Base-by-base conservation (phyloP, 2,329 filamentous ascomycete species). In the Fusarium luffae region DNA sequence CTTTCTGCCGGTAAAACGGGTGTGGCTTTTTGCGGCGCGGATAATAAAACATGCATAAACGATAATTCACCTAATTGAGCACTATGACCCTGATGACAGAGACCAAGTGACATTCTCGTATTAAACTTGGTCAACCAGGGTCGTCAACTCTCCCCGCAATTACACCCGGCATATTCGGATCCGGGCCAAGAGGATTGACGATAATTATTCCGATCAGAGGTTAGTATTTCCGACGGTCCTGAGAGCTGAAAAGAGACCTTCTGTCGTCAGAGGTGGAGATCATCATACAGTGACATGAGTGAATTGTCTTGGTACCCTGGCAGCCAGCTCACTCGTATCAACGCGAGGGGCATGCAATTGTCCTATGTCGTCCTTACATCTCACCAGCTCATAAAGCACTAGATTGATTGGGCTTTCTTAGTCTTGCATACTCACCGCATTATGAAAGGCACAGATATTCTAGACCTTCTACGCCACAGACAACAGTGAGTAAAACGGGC, bases 101-200 rank as follows among this genome's bases (percentile, higher is more conserved):
- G 28, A 13, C 42, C 19, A n/a, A 16, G n/a, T 32, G 41, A 37
- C 25, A 9, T 21, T 21, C 54, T 69, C 62, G 67, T 70, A 59
- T 69, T 44, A 18, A 34, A 28, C n/a, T 14, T 44, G 23, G 46
- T 50, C 47, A 27, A 23, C n/a, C 16, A 49, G 25, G 51, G 55
- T 23, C 60, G 65, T 46, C 32, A 44, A 44, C 27, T 27, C 21
- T n/a, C 68, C 61, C 68, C 54, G 59, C 63, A 69, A 68, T 49
- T 51, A 6, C 32, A 23, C 21, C 37, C 59, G 44, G 63, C 19
- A 40, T 14, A 19, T 46, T 41, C 59, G 54, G 54, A 23, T n/a
- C 34, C 10, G 42, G 21, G 27, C 34, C 19, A 62, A 41, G 12
- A 30, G 30, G 34, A 30, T 42, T n/a, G 23, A 43, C 28, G 30